Conservation (phyloP, 371 early-diverging fungal species). For the Basidiobolus heterosporus region DNA sequence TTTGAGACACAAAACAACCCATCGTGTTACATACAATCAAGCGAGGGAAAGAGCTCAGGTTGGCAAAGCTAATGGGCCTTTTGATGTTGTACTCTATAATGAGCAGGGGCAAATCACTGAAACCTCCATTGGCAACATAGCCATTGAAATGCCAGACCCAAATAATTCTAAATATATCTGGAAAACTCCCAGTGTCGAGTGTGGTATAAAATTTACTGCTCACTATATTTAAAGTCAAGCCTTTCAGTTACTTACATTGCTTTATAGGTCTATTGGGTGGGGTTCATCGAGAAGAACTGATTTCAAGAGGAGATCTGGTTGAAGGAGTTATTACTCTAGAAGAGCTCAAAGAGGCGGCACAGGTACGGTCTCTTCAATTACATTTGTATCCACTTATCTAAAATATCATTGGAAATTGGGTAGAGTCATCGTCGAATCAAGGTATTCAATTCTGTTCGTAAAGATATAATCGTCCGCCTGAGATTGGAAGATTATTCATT, state of each 20-base stretch:
- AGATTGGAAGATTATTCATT: too few relatives aligned
- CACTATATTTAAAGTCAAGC: too few relatives aligned
- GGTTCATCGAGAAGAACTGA: not conserved
- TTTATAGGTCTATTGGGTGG: not conserved
- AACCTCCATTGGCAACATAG: not conserved
- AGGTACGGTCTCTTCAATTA: not conserved
- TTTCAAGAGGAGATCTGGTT: not conserved
- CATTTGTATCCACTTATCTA: not conserved
- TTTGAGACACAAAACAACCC: not conserved
- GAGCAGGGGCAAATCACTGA: not conserved
- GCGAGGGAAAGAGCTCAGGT: not conserved
- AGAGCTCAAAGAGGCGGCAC: not conserved
- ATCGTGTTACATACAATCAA: not conserved
- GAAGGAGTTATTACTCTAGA: not conserved
- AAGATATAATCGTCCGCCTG: not conserved
- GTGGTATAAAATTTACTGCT: too few relatives aligned
- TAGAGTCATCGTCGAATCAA: not conserved
- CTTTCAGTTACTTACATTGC: not conserved
- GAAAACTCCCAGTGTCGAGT: too few relatives aligned
- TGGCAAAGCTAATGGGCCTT: not conserved
- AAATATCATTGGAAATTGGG: not conserved
- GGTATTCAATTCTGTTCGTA: not conserved
- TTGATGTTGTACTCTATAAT: not conserved
- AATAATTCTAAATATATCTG: not conserved
- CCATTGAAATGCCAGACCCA: not conserved